A percentile compares a stretch with the other conserved stretches of the same genome.
Conservation (phyloP, 352 stramenopile species). For the Paralagenidium karlingii region DNA sequence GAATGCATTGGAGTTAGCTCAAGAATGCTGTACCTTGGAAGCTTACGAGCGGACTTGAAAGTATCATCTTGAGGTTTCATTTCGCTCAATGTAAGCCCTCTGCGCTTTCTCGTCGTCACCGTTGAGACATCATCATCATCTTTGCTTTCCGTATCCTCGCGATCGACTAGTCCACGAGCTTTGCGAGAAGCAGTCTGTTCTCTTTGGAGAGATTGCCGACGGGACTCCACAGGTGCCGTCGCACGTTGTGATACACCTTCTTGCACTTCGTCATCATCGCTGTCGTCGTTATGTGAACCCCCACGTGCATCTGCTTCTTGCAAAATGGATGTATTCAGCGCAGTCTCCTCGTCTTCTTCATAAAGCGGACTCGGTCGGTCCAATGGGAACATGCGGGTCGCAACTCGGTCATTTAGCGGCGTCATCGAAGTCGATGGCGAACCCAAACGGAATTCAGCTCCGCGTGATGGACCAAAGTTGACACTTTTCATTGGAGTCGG, state of each 20-base stretch:
- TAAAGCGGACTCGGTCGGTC: conserved; percentile 14
- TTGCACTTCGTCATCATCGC: conserved; percentile 22
- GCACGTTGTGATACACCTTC: neutral
- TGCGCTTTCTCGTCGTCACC: too few relatives aligned
- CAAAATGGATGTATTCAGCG: conserved; percentile 72
- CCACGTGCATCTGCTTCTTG: conserved; percentile 61
- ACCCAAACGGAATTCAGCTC: conserved; percentile 65
- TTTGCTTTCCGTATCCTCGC: too few relatives aligned
- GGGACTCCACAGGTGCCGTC: too few relatives aligned
- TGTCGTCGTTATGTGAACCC: conserved; percentile 16
- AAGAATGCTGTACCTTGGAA: too few relatives aligned
- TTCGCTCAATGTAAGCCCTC: too few relatives aligned
- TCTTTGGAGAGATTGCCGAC: too few relatives aligned
- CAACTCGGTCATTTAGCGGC: conserved; percentile 48
- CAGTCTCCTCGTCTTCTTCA: conserved; percentile 62
- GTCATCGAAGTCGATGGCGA: conserved; percentile 82
- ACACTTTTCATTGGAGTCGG: conserved; percentile 71
- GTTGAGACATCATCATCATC: too few relatives aligned
- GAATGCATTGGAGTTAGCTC: too few relatives aligned
- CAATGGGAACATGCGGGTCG: conserved; percentile 48
- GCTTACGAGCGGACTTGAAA: too few relatives aligned
- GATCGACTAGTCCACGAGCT: too few relatives aligned
- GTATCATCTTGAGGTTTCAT: too few relatives aligned
- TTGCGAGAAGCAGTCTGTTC: too few relatives aligned
- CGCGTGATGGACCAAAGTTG: conserved; percentile 70